Base-by-base conservation (phyloP, 441 rosid species). In the Gossypium davidsonii region DNA sequence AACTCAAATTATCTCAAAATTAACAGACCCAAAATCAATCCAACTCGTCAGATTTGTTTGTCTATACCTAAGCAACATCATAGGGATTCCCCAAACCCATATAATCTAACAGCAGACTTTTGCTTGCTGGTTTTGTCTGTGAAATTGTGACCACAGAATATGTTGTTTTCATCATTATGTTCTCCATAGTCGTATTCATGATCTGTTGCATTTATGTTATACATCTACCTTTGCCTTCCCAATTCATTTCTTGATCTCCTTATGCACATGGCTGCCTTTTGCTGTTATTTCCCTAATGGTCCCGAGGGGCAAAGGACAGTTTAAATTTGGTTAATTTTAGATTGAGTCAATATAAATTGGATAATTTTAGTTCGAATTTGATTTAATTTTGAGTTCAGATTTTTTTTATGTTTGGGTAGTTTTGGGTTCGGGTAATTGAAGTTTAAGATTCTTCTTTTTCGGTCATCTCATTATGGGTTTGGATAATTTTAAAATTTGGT, bases 241-340 rank as follows among this genome's bases (percentile, higher is more conserved):
- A 26, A 69, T 17, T 31, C 31, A 44, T 57, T 55, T n/a, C 71
- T 59, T 39, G 28, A n/a, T 70, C 42, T 73, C 61, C 73, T 72
- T 53, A 48, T 46, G 66, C 88, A 78, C 76, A 66, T 83, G 83
- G 66, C 79, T 58, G 70, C 58, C 73, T 34, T 20, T 6, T 37
- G 14, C 23, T 8, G 69, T 51, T 67, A 31, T 17, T 26, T 67
- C 46, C 31, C 66, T 39, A 48, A 60, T 6, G 23, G 58, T 52
- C 51, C 52, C 25, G 17, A 18, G 4, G 6, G 53, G 55, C 67
- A 37, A 17, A 64, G 0, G 4, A 37, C 17, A 12, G 18, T 20
- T 46, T 23, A 37, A n/a, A 6, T 46, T 58, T 57, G 52, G 20
- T 44, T 58, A 6, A 39, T 39, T 39, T 39, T 39, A 2, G 46